These are phyloP conservation scores for Wilcoxina mikolae DNA, from an alignment of 495 filamentous ascomycete species.

Conservation along the genomic window DNA sequence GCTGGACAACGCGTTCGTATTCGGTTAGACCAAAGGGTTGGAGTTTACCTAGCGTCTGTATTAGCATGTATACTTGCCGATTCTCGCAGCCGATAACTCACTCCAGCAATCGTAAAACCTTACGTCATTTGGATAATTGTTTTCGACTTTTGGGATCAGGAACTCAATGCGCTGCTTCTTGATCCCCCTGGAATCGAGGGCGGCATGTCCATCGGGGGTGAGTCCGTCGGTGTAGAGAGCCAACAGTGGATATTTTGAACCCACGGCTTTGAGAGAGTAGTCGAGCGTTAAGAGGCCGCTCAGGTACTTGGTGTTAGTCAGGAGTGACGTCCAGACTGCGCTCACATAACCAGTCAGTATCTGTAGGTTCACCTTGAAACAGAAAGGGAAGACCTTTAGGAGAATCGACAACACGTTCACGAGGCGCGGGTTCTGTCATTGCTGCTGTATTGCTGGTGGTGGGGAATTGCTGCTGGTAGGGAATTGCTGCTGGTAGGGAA, in stretches of 20 bases:
- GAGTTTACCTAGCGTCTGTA: slow-evolving; percentile 39
- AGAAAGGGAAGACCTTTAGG: slow-evolving; percentile 13
- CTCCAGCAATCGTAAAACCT: slow-evolving; percentile 75
- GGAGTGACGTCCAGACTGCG: slow-evolving; percentile 61
- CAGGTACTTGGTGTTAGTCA: slow-evolving; percentile 62
- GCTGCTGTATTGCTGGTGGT: background rate
- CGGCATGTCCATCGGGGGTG: slow-evolving; percentile 43
- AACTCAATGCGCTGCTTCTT: slow-evolving; percentile 45
- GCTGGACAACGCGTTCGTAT: slow-evolving; percentile 57
- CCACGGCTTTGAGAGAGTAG: slow-evolving; percentile 44
- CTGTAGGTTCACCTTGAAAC: background rate
- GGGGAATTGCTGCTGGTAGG: background rate
- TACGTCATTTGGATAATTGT: slow-evolving; percentile 48
- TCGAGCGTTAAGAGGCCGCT: slow-evolving; percentile 58
- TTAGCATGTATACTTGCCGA: background rate
- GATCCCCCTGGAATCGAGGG: slow-evolving; percentile 50
- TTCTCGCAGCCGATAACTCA: no score
- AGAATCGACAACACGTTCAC: slow-evolving; percentile 14
- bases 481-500: background rate
- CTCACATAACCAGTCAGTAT: background rate
- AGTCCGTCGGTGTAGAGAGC: slow-evolving; percentile 63
- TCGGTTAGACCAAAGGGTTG: slow-evolving; percentile 53
- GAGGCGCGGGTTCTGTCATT: slow-evolving; percentile 13
- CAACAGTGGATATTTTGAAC: slow-evolving; percentile 55
- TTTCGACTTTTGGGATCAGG: slow-evolving; percentile 43